Base-by-base conservation (phyloP, 441 rosid genomes). In the Metrosideros polymorpha region DNA sequence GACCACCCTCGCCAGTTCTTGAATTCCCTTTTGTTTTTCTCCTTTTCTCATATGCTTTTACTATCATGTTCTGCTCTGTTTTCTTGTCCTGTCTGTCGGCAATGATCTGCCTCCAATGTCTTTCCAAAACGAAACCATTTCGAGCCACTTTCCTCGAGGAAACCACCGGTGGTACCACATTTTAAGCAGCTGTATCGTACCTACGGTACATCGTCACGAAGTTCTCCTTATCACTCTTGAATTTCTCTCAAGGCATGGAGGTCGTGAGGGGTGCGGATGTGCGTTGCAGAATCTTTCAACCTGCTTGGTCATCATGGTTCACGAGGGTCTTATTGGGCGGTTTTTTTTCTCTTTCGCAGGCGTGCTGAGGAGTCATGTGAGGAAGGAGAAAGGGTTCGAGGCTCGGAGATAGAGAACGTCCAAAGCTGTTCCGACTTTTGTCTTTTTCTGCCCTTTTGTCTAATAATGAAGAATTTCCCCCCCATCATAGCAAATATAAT, bases 371-470 rank as follows among this genome's bases (percentile, higher is more conserved):
- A 88, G 89, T 84, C 90, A 89, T 82, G 94, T 88, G 92, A 92
- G 91, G 91, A 90, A 90, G 90, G 94, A 90, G 90, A 89, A 88
- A 82, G 93, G 91, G 30, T 71, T 89, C 82, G 92, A 83, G 88
- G 91, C 85, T 5, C 29, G 87, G 90, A 92, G 95, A 91, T 94
- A 53, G 61, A 79, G 87, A 82, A 39, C 35, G 82, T 76, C 55
- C 83, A 75, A 76, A 39, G 50, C 61, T 56, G 90, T 87, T 83
- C 79, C 89, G 82, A 56, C 75, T 86, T 89, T 87, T 87, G 82
- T 86, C 84, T 82, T 42, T 32, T 71, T 51, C 27, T 83, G 24
- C 24, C 7, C 53, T 22, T 22, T 51, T 24, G 52, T 86, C 86
- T 87, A 82, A 57, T 52, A 63, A 84, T 84, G 75, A 83, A 54